Conservation (phyloP, 2,329 filamentous ascomycete genomes). For the Trichoderma simmonsii region DNA sequence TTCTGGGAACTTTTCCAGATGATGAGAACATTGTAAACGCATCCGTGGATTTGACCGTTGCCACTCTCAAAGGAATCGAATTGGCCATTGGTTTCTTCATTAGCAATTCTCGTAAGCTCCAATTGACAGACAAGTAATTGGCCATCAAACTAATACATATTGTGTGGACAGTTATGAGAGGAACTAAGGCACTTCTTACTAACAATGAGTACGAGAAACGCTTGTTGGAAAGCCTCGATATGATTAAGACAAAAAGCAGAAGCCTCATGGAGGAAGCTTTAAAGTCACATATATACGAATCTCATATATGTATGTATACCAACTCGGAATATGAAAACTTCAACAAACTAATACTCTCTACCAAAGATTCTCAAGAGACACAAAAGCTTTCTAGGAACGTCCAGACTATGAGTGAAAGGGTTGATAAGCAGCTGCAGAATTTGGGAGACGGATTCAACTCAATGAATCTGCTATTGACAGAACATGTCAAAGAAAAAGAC, state of each 20-base stretch:
- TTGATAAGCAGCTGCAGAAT: not conserved
- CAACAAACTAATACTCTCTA: not conserved
- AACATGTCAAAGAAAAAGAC: not conserved
- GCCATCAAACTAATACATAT: not conserved
- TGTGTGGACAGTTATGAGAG: not conserved
- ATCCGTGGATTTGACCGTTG: not conserved
- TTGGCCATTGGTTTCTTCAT: not conserved
- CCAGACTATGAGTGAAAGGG: not conserved
- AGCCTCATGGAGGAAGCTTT: not conserved
- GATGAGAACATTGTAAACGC: not conserved
- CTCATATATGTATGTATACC: not conserved
- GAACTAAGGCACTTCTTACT: not conserved
- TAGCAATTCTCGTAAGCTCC: not conserved
- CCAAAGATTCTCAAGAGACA: not conserved
- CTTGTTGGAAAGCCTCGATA: not conserved
- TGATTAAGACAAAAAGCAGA: not conserved
- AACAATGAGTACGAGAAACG: not conserved
- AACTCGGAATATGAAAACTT: not conserved
- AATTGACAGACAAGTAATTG: no score
- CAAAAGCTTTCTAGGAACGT: not conserved
- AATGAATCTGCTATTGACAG: not conserved
- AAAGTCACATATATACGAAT: not conserved
- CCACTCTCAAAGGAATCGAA: not conserved
- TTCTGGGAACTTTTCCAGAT: not conserved
- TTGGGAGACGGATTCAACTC: not conserved